Evolutionary conservation across 805 yeast species (phyloP).

Genomic region (Brettanomyces sp.): DNA sequence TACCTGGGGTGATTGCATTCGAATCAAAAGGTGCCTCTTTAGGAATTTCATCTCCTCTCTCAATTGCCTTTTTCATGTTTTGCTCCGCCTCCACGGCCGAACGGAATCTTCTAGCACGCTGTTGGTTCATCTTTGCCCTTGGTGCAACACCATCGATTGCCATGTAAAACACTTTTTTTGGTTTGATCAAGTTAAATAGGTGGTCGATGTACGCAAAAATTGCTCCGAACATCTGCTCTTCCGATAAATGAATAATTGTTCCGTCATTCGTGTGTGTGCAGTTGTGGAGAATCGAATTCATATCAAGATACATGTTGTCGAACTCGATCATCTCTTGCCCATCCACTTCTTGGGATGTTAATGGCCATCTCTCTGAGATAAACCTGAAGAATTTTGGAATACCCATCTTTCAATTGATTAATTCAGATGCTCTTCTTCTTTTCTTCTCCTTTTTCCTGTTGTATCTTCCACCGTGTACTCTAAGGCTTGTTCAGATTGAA

Average conservation of each 20-base stretch:
- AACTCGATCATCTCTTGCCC: conserved; percentile 83
- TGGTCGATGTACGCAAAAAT: conserved; percentile 93
- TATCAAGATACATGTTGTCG: conserved; percentile 90
- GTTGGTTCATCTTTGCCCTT: conserved; percentile 97
- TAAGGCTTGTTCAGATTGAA: too few species aligned
- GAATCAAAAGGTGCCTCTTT: conserved; percentile 84
- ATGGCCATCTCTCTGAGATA: conserved; percentile 98
- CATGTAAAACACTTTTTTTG: conserved; percentile 82
- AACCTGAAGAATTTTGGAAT: conserved; percentile 95
- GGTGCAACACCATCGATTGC: conserved; percentile 99
- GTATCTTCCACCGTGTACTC: too few species aligned
- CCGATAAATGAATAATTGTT: conserved; percentile 58
- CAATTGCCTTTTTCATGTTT: conserved; percentile 62
- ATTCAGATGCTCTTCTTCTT: neutral
- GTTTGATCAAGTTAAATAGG: conserved; percentile 77
- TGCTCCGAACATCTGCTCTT: conserved; percentile 87
- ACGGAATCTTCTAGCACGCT: conserved; percentile 89
- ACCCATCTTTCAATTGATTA: conserved; percentile 46
- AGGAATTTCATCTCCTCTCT: conserved; percentile 66
- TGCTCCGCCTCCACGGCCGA: conserved; percentile 90
- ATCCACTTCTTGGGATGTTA: conserved; percentile 77
- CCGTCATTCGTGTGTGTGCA: conserved; percentile 81
- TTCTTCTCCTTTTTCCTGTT: neutral
- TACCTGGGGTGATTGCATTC: conserved; percentile 92
- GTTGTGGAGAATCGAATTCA: conserved; percentile 92